Evolutionary conservation across 2,329 filamentous ascomycete species (phyloP), one percentile per base, ranked within the genome.

Genomic region (Alternaria sp.): DNA sequence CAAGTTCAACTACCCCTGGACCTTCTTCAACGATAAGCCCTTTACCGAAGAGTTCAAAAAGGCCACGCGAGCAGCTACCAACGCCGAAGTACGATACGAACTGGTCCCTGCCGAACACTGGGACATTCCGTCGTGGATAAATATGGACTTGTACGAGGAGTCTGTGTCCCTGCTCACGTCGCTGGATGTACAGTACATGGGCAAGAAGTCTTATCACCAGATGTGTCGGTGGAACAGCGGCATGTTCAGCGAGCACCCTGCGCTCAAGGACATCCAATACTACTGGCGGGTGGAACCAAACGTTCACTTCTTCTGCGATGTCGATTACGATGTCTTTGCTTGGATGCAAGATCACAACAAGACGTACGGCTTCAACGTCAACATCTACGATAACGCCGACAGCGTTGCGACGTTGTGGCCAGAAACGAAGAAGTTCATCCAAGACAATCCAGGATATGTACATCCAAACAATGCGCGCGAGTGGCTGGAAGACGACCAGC

Each of bases 1-100:
- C 85, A 99, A 99, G 78, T 99, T 98, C 88, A 99, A 99, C 84
- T 99, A 99, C 78, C 96, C 96, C 0, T 99, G 96, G 93, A 97
- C 93, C 9, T 99, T 99, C 80, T 96, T 99, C 86, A 99, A 99
- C 82, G 95, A 99, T 76, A 90, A 92, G 56, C 92, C 93, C 15
- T 99, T 99, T 77, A 90, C 91, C 3, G 91, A 96, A 15, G 94
- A 98, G 74, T 99, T 99, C 84, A 98, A 96, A 83, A 84, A 84
- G 74, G 88, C 87, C 80, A 98, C 94, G 1, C 85, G 87, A 66
- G 93, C 90, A 26, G 90, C 88, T 54, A 98, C 95, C 17, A 97
- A 97, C 70, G 96, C 95, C 50, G 90, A 97, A 79, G 92, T 91
- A 75, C 87, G 86, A 80, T 97, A 96, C 78, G 92, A 97, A 77